Percentiles rank a stretch among this genome's conserved stretches.
phyloP scores from a whole-genome alignment of 179 eudicot species.

The Amaranthus tricolor region DNA sequence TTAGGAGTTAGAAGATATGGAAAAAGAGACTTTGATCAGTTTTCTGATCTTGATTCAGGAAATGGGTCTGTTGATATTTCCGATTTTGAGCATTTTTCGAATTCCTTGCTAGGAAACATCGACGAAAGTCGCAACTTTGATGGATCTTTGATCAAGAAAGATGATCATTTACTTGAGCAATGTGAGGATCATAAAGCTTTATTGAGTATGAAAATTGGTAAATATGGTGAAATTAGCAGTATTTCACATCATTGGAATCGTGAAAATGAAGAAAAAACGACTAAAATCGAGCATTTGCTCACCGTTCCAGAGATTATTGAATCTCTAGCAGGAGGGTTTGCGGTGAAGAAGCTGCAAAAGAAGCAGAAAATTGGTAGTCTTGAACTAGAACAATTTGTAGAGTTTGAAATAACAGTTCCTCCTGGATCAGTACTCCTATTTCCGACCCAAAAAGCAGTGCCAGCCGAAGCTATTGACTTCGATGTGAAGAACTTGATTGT shows the following conservation, averaged over 20 bases:
- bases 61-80: constrained; percentile 10
- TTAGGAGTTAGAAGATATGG: constrained; percentile 12
- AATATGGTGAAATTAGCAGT: constrained; percentile 46
- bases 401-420: constrained; percentile 59
- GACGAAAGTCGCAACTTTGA: constrained; percentile 1
- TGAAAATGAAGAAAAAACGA: constrained; percentile 12
- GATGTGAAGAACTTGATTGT: constrained; percentile 83
- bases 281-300: constrained; percentile 34
- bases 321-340: constrained; percentile 49
- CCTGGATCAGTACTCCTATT: constrained; percentile 73
- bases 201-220: constrained; percentile 40
- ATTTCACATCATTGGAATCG: constrained; percentile 24
- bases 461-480: constrained; percentile 40
- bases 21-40: constrained; percentile 25
- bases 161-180: neutral
- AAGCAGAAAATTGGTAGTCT: constrained; percentile 33
- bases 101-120: neutral
- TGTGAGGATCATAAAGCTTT: constrained; percentile 19
- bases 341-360: constrained; percentile 54
- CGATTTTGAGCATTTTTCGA: constrained; percentile 14
- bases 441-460: constrained; percentile 55
- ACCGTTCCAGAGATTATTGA: constrained; percentile 25
- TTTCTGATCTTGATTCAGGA: constrained; percentile 17
- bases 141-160: constrained; percentile 2
- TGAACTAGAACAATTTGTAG: constrained; percentile 40